These are phyloP conservation scores for Tetracladium setigerum DNA, from an alignment of 495 filamentous ascomycete species.

Conservation along the genomic window DNA sequence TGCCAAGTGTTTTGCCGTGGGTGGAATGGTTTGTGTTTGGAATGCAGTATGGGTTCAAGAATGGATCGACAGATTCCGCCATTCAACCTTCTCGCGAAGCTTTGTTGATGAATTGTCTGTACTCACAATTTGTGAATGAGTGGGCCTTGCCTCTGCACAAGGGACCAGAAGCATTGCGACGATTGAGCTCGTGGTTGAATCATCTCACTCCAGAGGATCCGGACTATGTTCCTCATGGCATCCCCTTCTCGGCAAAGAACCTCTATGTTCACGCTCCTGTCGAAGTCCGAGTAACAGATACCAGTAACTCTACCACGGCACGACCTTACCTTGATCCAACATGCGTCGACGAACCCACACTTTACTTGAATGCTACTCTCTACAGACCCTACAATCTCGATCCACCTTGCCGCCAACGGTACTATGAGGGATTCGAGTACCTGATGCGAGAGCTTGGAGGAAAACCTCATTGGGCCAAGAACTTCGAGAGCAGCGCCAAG, in stretches of 20 bases:
- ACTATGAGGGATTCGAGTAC: conserved; percentile 92
- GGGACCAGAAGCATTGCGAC: conserved; percentile 80
- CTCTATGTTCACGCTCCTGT: conserved; percentile 89
- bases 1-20: conserved; percentile 73
- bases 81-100: conserved; percentile 75
- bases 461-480: conserved; percentile 97
- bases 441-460: conserved; percentile 89
- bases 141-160: conserved; percentile 89
- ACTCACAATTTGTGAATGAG: conserved; percentile 94
- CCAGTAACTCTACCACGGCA: conserved; percentile 39
- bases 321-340: conserved; percentile 75
- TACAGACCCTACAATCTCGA: conserved; percentile 83
- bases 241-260: conserved; percentile 72
- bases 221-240: conserved; percentile 52
- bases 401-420: conserved; percentile 68
- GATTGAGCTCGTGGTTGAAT: conserved; percentile 81
- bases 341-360: conserved; percentile 57
- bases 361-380: conserved; percentile 94
- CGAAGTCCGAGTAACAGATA: conserved; percentile 83
- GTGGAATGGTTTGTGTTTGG: conserved; percentile 94
- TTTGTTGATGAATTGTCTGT: conserved; percentile 91
- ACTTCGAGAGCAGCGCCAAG: conserved; percentile 57
- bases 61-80: conserved; percentile 54
- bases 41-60: conserved; percentile 85
- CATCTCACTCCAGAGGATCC: conserved; percentile 40